Evolutionary conservation across 2,329 filamentous ascomycete genomes (phyloP), one percentile per base, ranked within the genome.

Genomic region (Colletotrichum destructivum): DNA sequence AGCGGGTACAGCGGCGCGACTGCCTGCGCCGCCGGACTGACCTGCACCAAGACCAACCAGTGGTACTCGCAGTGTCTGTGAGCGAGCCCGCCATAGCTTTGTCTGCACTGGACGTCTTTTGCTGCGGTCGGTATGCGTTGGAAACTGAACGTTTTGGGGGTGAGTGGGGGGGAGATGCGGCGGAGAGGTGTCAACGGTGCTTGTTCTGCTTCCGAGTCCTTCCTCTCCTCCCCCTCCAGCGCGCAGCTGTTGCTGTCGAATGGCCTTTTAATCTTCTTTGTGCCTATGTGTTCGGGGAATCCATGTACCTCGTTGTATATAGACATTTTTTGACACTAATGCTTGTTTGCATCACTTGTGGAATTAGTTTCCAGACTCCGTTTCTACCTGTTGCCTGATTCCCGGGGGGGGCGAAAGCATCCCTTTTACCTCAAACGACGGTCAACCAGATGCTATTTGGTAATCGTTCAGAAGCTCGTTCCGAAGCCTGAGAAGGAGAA

Each of bases 11-110:
- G 60, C 26, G 83, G 84, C 16, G 77, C 81, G 55, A 83, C 77
- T 2, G 73, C 69, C 3, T 85, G 84, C 74, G 77, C 73, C 40
- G 74, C 77, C 40, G 79, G 79, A 12, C 79, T 66, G 46, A 82
- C 77, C 23, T 85, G 83, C 79, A 78, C 74, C 40, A 79, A 78
- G 64, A 47, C 76, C 59, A 85, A 84, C 75, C 77, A 79, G 65
- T 85, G 75, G 74, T 85, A 84, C 77, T 81, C 69, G 38, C 83
- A 85, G 77, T 85, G 83, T 75, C 69, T 83, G 73, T 84, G 78
- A 77, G 7, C 9, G 18, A 49, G n/a, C 4, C 2, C 9, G 47
- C 18, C 9, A 9, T n/a, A n/a, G 11, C n/a, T 9, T 11, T n/a
- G n/a, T 21, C 21, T 18, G 46, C n/a, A 4, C n/a, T 21, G 46